Evolutionary conservation across 176 grass and related monocot genomes (phyloP).

Genomic region (Alopecurus myosuroides): DNA sequence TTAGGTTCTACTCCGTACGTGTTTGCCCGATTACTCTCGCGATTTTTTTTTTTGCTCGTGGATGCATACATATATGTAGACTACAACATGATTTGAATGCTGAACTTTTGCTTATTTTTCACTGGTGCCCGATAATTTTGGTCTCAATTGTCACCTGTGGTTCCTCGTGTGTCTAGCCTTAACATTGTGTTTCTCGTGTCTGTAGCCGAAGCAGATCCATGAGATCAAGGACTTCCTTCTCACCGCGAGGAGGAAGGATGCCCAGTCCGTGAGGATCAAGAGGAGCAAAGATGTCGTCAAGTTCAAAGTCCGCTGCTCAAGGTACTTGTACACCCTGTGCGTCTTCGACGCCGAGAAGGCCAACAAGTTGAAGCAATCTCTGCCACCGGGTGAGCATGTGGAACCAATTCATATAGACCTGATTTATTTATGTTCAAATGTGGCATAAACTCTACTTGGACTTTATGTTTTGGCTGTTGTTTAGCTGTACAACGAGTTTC

Average conservation of each 20-base stretch:
- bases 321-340: slow-evolving; percentile 75
- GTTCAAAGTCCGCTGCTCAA: slow-evolving; percentile 79
- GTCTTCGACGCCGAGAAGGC: slow-evolving; percentile 66
- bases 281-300: slow-evolving; percentile 72
- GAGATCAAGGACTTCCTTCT: slow-evolving; percentile 91
- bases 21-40: no score
- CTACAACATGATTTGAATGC: no score
- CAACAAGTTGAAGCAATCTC: slow-evolving; percentile 73
- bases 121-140: background rate
- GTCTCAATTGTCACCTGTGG: background rate
- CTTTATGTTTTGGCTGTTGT: background rate
- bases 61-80: no score
- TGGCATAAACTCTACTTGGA: background rate
- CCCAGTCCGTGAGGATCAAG: slow-evolving; percentile 73
- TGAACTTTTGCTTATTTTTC: background rate
- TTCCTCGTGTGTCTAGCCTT: background rate
- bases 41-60: no score
- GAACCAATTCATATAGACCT: background rate
- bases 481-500: background rate
- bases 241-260: slow-evolving; percentile 74
- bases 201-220: slow-evolving; percentile 77
- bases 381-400: slow-evolving; percentile 48
- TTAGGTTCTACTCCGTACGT: no score
- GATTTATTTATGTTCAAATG: background rate
- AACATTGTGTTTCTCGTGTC: background rate